A percentile compares a stretch with the other conserved stretches of the same genome.
Evolutionary conservation across 2,329 filamentous ascomycete genomes (phyloP).

Genomic region (Ascochyta pisi): DNA sequence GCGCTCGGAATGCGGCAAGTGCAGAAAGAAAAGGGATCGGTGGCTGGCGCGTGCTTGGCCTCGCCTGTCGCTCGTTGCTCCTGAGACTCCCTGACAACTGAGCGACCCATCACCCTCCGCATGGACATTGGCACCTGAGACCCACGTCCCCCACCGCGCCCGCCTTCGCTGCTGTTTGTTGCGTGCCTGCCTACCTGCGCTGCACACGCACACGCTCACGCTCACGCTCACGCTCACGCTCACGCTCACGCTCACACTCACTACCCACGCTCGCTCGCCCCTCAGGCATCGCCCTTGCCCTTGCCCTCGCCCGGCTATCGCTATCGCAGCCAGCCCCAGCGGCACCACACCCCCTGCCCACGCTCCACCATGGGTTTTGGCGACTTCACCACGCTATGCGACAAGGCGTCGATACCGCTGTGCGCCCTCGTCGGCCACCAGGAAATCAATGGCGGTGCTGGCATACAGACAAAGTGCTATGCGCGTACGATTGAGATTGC

Average conservation of each 20-base stretch:
- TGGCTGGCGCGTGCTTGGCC: conserved; percentile 1
- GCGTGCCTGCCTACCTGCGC: not conserved
- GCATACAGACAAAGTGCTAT: conserved; percentile 90
- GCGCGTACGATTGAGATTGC: conserved; percentile 93
- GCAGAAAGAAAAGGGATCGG: conserved; percentile 4
- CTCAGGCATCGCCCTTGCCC: not conserved
- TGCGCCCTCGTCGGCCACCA: conserved; percentile 84
- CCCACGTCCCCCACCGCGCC: conserved; percentile 31
- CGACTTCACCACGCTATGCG: conserved; percentile 87
- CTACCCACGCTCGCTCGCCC: conserved; percentile 23
- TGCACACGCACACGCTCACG: too few relatives aligned
- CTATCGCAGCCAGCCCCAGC: conserved; percentile 7
- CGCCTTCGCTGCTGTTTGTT: conserved; percentile 28
- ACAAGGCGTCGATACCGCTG: conserved; percentile 81
- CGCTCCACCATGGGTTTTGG: conserved; percentile 76
- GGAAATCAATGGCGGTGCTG: conserved; percentile 70
- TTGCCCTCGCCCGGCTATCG: not conserved
- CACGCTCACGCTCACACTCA: conserved; percentile 25
- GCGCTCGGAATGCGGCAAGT: not conserved
- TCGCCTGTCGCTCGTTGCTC: conserved; percentile 2
- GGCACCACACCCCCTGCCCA: conserved; percentile 3
- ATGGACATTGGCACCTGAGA: conserved; percentile 10
- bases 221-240: too few relatives aligned
- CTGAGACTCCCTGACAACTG: conserved; percentile 36
- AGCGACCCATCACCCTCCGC: conserved; percentile 24